Evolutionary conservation across 148 eudicot genomes (phyloP), one percentile per base, ranked within the genome.

Genomic region (Limonium bicolor): DNA sequence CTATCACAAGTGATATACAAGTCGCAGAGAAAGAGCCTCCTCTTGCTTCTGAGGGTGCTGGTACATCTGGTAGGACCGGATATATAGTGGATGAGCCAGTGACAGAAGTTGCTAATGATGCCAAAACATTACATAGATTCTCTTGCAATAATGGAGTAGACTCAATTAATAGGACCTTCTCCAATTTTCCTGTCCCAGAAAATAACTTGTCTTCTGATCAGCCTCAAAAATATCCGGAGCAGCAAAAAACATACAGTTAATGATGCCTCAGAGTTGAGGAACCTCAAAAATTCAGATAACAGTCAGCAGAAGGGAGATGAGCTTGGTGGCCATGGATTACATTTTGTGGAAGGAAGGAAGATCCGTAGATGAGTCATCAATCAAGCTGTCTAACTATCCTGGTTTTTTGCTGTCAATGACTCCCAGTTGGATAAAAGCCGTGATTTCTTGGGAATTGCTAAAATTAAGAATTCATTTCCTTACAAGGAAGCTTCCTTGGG

Each of bases 291-390:
- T 55, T 41, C 18, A 34, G 38, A 45, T 37, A 44, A 40, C 53
- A 8, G 47, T 19, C 46, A 46, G 51, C 51, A 51, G 9, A 9
- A 54, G 39, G 38, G 36, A 12, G 60, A 41, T 27, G 32, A 27
- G 48, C 50, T 25, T 62, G 70, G 51, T 47, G 51, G 39, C 15
- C 46, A 27, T 42, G 60, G 46, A 29, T 18, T 37, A 32, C 50
- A 61, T 56, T 37, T 29, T 36, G n/a, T n/a, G n/a, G n/a, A 60
- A 61, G 40, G 60, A 54, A 6, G 58, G 58, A 34, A 70, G 66
- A 25, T 46, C 36, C 64, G 38, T 46, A 24, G 62, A 45, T 65
- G 63, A 53, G 34, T 19, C 49, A 36, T 55, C 56, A 23, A 54
- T 33, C 11, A 56, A 53, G 21, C 54, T 56, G 31, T 24, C 24